A percentile compares a stretch with the other conserved stretches of the same genome.
Conservation (phyloP, 2,329 filamentous ascomycete species). For the Fusarium annulatum region DNA sequence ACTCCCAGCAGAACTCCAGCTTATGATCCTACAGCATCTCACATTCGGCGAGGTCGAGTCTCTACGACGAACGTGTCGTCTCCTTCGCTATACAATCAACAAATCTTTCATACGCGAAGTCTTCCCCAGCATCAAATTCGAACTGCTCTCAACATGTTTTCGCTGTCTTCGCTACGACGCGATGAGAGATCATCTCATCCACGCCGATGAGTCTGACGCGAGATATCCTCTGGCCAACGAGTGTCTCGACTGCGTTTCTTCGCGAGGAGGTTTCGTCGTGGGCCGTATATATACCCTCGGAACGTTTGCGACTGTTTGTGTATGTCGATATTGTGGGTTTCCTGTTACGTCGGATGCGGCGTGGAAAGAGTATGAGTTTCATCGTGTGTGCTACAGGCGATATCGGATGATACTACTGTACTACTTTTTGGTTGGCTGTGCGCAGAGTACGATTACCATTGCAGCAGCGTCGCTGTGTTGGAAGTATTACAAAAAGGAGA, state of each 20-base stretch:
- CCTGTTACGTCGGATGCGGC: slow-evolving; percentile 49
- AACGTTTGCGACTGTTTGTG: slow-evolving; percentile 49
- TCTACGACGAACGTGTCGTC: slow-evolving; percentile 55
- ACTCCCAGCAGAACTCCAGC: slow-evolving; percentile 56
- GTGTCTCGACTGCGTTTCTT: slow-evolving; percentile 55
- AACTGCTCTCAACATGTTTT: slow-evolving; percentile 54
- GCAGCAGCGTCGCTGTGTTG: slow-evolving; percentile 53
- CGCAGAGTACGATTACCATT: slow-evolving; percentile 52
- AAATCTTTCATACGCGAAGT: slow-evolving; percentile 51
- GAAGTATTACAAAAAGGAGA: slow-evolving; percentile 49
- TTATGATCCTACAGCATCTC: slow-evolving; percentile 54
- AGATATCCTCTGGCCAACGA: slow-evolving; percentile 54
- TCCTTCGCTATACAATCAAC: slow-evolving; percentile 50
- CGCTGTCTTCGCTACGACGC: slow-evolving; percentile 52
- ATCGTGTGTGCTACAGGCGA: slow-evolving; percentile 52
- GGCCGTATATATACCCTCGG: slow-evolving; percentile 53
- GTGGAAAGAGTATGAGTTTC: slow-evolving; percentile 54
- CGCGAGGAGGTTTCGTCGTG: slow-evolving; percentile 50
- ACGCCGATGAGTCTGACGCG: slow-evolving; percentile 44
- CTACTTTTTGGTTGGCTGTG: slow-evolving; percentile 53
- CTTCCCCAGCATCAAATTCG: slow-evolving; percentile 49
- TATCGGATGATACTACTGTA: slow-evolving; percentile 52
- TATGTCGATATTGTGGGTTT: slow-evolving; percentile 59
- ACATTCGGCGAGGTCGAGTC: slow-evolving; percentile 57
- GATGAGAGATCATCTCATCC: slow-evolving; percentile 48